These are phyloP conservation scores for Starmera stellimalicola DNA, from an alignment of 1,139 yeast genomes.

Conservation along the genomic window DNA sequence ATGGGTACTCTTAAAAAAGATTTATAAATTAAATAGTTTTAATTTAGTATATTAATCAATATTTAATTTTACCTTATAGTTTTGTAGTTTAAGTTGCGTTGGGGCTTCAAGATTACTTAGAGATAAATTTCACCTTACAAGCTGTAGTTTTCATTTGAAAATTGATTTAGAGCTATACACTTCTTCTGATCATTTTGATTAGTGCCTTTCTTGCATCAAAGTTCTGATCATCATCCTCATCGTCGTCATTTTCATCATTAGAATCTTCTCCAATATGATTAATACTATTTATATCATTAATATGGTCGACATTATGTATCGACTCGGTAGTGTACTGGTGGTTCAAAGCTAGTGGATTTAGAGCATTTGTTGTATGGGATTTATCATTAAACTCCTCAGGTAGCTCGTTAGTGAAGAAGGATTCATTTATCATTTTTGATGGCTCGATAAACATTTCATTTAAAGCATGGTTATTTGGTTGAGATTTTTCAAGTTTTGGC, in stretches of 20 bases:
- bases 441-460: conserved; percentile 14
- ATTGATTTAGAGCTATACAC: conserved; percentile 7
- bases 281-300: not conserved
- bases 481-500: conserved; percentile 14
- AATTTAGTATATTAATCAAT: not conserved
- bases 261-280: not conserved
- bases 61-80: not conserved
- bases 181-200: conserved; percentile 19
- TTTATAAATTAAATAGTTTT: conserved; percentile 22
- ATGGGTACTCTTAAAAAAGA: conserved; percentile 99
- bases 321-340: conserved; percentile 2
- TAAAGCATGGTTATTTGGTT: not conserved
- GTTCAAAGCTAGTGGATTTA: conserved; percentile 2
- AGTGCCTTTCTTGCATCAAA: conserved; percentile 20
- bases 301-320: no score
- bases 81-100: not conserved
- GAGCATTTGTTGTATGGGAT: conserved; percentile 5
- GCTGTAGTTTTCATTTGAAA: not conserved
- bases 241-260: conserved; percentile 2
- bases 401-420: conserved; percentile 6
- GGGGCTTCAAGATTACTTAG: not conserved
- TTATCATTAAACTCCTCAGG: conserved; percentile 9
- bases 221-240: conserved; percentile 7
- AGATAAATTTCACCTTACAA: not conserved
- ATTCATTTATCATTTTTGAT: conserved; percentile 11